Percentiles rank a stretch among this genome's conserved stretches.
Evolutionary conservation across 1,139 yeast species (phyloP).

Genomic region (Suhomyces anneliseae): DNA sequence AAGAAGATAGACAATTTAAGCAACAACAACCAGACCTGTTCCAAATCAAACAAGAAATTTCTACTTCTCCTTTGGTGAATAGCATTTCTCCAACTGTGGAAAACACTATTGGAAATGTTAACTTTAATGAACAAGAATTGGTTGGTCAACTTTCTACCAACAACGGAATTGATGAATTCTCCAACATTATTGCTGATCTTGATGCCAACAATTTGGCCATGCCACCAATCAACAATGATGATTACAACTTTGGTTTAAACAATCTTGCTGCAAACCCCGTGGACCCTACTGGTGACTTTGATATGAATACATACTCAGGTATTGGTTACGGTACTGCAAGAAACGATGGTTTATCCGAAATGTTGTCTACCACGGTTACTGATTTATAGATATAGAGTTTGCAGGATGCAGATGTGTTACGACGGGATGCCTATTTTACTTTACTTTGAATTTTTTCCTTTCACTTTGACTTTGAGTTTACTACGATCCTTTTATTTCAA

Average conservation of each 20-base stretch:
- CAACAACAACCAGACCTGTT: background rate
- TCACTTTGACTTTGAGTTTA: background rate
- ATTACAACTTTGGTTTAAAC: constrained; percentile 1
- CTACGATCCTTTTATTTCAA: background rate
- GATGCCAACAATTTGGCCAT: background rate
- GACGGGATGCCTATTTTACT: background rate
- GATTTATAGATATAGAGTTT: constrained; percentile 7
- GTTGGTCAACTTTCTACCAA: background rate
- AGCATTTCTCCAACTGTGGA: constrained; percentile 1
- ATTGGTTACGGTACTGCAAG: background rate
- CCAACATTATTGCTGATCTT: constrained; percentile 9
- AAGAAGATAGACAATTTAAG: background rate
- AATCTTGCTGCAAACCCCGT: background rate
- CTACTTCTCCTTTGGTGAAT: constrained; percentile 1
- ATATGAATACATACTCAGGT: background rate
- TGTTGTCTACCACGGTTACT: constrained; percentile 8
- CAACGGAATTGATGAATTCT: constrained; percentile 5
- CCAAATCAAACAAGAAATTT: constrained; percentile 1
- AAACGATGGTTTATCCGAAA: constrained; percentile 6
- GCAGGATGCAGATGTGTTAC: background rate
- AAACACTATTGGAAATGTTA: background rate
- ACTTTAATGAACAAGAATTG: constrained; percentile 1
- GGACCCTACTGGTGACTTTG: background rate
- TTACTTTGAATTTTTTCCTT: too few relatives aligned
- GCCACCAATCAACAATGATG: constrained; percentile 1